Evolutionary conservation across 2,329 filamentous ascomycete genomes (phyloP).

Genomic region (Hymenoscyphus occultus): DNA sequence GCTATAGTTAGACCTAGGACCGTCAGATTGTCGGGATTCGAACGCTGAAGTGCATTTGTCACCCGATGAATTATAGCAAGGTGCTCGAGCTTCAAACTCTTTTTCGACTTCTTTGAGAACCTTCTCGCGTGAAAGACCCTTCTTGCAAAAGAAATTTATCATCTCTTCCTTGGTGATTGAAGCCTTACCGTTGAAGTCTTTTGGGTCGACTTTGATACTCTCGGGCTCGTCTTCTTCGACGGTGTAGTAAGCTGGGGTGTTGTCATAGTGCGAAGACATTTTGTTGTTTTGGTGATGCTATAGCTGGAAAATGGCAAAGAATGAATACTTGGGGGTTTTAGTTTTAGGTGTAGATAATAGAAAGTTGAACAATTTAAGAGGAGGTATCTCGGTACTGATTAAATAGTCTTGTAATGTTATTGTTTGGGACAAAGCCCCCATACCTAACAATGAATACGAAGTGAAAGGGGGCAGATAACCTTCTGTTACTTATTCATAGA

Average conservation of each 20-base stretch:
- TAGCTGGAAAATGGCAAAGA: background rate
- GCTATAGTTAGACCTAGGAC: background rate
- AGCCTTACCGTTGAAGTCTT: conserved; percentile 17
- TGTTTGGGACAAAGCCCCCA: background rate
- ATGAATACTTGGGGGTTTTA: background rate
- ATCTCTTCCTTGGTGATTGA: background rate
- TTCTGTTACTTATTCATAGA: background rate
- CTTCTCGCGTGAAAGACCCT: background rate
- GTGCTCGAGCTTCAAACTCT: conserved; percentile 1
- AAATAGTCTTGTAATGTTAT: background rate
- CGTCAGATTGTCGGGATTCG: background rate
- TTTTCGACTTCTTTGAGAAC: background rate
- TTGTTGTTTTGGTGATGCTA: background rate
- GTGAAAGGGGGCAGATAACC: background rate
- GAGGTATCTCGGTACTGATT: background rate
- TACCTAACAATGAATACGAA: background rate
- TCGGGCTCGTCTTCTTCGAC: background rate
- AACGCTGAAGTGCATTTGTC: background rate
- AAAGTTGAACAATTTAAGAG: background rate
- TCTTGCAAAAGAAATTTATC: background rate
- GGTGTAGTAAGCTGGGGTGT: background rate
- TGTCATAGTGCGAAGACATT: background rate
- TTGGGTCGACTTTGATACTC: background rate
- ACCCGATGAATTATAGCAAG: background rate
- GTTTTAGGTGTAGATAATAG: background rate